phyloP scores from a whole-genome alignment of 768 basidiomycete genomes.

The Kwoniella newhampshirensis region DNA sequence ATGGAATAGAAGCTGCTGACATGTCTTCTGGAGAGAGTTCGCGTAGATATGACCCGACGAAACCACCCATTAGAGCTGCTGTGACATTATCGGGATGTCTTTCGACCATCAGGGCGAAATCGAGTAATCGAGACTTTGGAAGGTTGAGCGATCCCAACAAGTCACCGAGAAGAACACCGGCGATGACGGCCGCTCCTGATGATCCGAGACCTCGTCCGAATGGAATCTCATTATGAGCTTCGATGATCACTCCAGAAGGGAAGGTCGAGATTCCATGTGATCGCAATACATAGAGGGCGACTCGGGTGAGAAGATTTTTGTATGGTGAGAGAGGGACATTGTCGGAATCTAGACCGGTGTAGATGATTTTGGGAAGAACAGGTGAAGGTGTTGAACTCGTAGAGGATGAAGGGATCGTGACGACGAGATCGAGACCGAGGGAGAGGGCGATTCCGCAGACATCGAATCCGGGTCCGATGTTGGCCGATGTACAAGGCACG shows the following conservation, averaged over 20 bases:
- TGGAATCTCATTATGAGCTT: conserved; percentile 87
- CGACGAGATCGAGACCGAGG: conserved; percentile 73
- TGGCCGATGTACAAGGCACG: conserved; percentile 96
- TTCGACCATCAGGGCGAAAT: conserved; percentile 98
- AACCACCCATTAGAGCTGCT: conserved; percentile 92
- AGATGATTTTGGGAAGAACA: conserved; percentile 63
- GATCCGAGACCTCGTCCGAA: conserved; percentile 97
- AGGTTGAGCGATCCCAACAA: conserved; percentile 74
- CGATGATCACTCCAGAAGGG: conserved; percentile 72
- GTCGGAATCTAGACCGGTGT: conserved; percentile 82
- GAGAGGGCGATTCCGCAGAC: conserved; percentile 97
- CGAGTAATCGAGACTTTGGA: conserved; percentile 70
- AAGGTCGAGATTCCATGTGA: conserved; percentile 74
- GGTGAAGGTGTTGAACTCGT: conserved; percentile 37
- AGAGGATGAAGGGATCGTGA: conserved; percentile 58
- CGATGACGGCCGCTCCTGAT: conserved; percentile 98
- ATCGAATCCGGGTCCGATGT: conserved; percentile 98
- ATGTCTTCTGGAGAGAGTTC: conserved; percentile 80
- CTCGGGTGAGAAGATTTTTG: conserved; percentile 94
- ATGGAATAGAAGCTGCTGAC: conserved; percentile 81
- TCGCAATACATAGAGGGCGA: conserved; percentile 95
- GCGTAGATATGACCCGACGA: conserved; percentile 91
- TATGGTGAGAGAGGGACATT: conserved; percentile 93
- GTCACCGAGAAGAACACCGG: conserved; percentile 86
- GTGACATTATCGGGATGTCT: conserved; percentile 99